Evolutionary conservation across 371 early-diverging fungal species (phyloP).

Genomic region (Mortierella sp.): DNA sequence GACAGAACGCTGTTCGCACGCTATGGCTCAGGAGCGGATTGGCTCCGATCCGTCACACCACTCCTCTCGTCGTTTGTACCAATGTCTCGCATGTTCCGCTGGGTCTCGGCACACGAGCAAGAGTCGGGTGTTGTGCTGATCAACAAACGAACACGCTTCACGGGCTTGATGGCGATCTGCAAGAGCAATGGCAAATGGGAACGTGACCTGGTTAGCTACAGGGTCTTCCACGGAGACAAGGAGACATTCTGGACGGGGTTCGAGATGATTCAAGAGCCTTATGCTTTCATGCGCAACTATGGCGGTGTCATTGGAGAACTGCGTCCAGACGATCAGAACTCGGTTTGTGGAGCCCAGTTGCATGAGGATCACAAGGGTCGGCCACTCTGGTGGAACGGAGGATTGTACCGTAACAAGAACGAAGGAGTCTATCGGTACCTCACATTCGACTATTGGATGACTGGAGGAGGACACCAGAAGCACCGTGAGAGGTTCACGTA

Average conservation of each 20-base stretch:
- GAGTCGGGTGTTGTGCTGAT: slow-evolving; percentile 76
- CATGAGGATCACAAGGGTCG: slow-evolving; percentile 56
- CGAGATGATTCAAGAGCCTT: slow-evolving; percentile 68
- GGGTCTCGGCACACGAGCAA: slow-evolving; percentile 64
- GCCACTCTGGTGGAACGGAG: slow-evolving; percentile 67
- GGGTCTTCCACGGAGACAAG: slow-evolving; percentile 65
- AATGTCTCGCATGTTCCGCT: slow-evolving; percentile 63
- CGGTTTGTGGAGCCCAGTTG: slow-evolving; percentile 66
- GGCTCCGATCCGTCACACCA: slow-evolving; percentile 62
- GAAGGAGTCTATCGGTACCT: slow-evolving; percentile 54
- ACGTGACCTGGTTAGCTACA: slow-evolving; percentile 60
- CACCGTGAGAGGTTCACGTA: slow-evolving; percentile 33
- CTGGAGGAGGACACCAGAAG: slow-evolving; percentile 46
- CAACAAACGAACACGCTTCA: slow-evolving; percentile 64
- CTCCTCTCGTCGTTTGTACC: slow-evolving; percentile 57
- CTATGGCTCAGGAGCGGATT: slow-evolving; percentile 48
- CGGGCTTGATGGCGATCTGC: slow-evolving; percentile 38
- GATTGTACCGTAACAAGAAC: slow-evolving; percentile 61
- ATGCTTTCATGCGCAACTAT: slow-evolving; percentile 63
- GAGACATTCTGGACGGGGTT: slow-evolving; percentile 71
- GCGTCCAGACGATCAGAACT: slow-evolving; percentile 57
- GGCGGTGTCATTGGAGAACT: slow-evolving; percentile 71
- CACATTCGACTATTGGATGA: slow-evolving; percentile 54
- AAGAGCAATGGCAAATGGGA: slow-evolving; percentile 52
- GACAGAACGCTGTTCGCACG: slow-evolving; percentile 67